Evolutionary conservation across 1,284 basidiomycete species (phyloP), one percentile per base, ranked within the genome.

Genomic region (Peniophora sp.): DNA sequence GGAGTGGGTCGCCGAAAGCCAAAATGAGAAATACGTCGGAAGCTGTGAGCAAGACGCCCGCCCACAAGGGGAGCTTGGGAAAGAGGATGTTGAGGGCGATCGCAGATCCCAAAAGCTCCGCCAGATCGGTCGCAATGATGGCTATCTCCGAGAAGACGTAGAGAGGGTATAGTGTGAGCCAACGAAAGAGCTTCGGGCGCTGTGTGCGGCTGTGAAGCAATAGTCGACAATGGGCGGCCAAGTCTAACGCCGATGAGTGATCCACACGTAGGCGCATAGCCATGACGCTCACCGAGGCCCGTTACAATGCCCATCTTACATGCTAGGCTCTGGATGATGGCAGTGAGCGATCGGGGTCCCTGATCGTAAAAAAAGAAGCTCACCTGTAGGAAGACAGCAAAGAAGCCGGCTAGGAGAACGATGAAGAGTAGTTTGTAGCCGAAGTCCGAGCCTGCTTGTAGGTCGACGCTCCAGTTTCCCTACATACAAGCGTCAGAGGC

Each of bases 401-500:
- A 83, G 9, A 92, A 63, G n/a, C 89, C 88, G 1, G 92, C 80
- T 18, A 94, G 62, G 3, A 95, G 73, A n/a, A 96, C 81, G 43
- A 94, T 75, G 61, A 93, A 94, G 32, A 96, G 74, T 47, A 95
- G 75, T 55, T 81, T 78, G 69, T 92, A 95, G 0, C 91, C 91
- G 62, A 79, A 88, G 50, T 78, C 62, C 14, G 83, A 81, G 2
- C 86, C 87, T 3, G 84, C 84, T 61, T 81, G 75, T n/a, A 86
- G 67, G 63, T 86, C 84, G 8, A 85, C 83, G 34, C 79, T 79
- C 84, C 85, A 88, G 60, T 85, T 85, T 32, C 82, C 82, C 43
- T 45, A 22, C 10, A 9, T 12, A 6, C 27, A 12, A 32, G 12
- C 27, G 27, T 32, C 27, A 32, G 27, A 32, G 27, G 12, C 6